Conservation (phyloP, 495 filamentous ascomycete species). For the Xylaria longipes region DNA sequence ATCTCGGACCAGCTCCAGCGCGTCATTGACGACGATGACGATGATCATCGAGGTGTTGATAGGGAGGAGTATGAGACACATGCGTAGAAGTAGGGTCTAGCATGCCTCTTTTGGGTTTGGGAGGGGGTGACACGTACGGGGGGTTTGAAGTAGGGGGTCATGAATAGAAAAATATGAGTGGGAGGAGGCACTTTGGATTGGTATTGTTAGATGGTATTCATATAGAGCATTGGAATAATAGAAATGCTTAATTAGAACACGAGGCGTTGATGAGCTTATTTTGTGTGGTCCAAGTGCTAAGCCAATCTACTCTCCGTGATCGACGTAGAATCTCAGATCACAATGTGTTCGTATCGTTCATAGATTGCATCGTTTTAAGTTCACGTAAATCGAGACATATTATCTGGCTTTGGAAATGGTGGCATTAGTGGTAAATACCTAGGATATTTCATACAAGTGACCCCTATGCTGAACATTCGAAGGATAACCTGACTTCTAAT, state of each 20-base stretch:
- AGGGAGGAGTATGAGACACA: conserved; percentile 60
- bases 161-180: background rate
- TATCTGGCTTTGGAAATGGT: too few species aligned
- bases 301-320: too few species aligned
- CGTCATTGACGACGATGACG: conserved; percentile 52
- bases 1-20: conserved; percentile 72
- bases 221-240: conserved; percentile 8
- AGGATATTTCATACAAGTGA: too few species aligned
- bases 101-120: background rate
- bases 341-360: too few species aligned
- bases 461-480: too few species aligned
- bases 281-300: background rate
- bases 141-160: background rate
- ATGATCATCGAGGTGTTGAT: conserved; percentile 36
- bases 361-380: too few species aligned
- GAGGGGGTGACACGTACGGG: background rate
- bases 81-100: conserved; percentile 33
- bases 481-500: too few species aligned
- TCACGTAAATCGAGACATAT: too few species aligned
- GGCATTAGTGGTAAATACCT: too few species aligned
- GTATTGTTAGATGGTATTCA: conserved; percentile 3
- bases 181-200: background rate
- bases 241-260: conserved; percentile 10
- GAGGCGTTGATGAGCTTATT: background rate
- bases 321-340: too few species aligned